These are phyloP conservation scores for Aspergillus bombycis DNA, from an alignment of 2,329 filamentous ascomycete species.

Conservation along the genomic window DNA sequence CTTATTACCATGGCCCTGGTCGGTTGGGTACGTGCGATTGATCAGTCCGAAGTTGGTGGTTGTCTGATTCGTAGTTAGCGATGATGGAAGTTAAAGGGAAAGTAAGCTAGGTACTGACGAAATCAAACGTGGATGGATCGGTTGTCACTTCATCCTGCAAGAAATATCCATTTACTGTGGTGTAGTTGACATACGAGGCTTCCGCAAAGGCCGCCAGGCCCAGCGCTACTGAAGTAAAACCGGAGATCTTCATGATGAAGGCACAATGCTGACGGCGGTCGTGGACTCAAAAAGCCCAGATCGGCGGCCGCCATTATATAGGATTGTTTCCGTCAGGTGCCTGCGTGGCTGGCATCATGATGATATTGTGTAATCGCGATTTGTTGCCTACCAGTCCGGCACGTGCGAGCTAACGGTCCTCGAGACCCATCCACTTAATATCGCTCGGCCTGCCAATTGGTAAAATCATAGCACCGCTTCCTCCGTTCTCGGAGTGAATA, in stretches of 20 bases:
- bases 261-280: not conserved
- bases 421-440: not conserved
- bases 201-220: slow-evolving; percentile 73
- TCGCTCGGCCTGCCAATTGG: not conserved
- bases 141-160: slow-evolving; percentile 52
- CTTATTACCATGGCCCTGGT: slow-evolving; percentile 29
- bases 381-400: slow-evolving; percentile 1
- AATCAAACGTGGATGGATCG: slow-evolving; percentile 51
- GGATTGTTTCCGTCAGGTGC: not conserved
- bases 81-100: not conserved
- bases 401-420: not conserved
- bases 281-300: not conserved
- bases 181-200: slow-evolving; percentile 37
- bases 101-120: slow-evolving; percentile 36
- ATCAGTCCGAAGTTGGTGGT: slow-evolving; percentile 53
- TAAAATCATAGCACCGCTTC: not conserved
- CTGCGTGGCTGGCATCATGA: not conserved
- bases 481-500: not conserved
- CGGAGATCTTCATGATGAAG: slow-evolving; percentile 59
- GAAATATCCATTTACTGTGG: slow-evolving; percentile 52
- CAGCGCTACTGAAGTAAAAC: slow-evolving; percentile 73
- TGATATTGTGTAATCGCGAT: not conserved
- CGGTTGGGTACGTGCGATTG: slow-evolving; percentile 48
- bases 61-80: slow-evolving; percentile 30
- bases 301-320: not conserved